Conservation (phyloP, 495 filamentous ascomycete species). For the Daldinia childiae region DNA sequence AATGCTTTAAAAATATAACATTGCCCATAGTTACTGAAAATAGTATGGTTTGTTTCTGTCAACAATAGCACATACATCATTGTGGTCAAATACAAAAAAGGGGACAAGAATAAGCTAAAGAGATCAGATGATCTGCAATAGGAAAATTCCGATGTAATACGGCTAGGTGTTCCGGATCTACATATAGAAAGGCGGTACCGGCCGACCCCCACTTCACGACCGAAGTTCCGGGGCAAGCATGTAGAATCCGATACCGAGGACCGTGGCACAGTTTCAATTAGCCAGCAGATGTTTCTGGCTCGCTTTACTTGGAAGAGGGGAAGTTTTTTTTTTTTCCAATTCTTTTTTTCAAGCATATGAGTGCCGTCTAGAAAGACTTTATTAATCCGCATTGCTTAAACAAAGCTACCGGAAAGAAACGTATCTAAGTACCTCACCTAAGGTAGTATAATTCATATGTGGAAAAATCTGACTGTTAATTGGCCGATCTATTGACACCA, state of each 20-base stretch:
- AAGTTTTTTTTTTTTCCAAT: neutral
- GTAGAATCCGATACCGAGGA: neutral
- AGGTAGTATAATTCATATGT: too few species aligned
- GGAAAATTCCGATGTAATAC: neutral
- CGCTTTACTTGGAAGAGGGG: neutral
- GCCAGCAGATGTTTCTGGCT: neutral
- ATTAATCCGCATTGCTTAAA: too few species aligned
- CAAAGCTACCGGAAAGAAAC: too few species aligned
- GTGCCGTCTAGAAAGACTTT: neutral
- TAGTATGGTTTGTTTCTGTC: neutral
- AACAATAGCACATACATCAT: neutral
- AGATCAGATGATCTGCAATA: neutral
- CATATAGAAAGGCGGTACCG: neutral
- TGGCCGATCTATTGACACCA: too few species aligned
- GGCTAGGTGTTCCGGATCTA: neutral
- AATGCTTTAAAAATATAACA: too few species aligned
- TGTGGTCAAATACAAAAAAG: neutral
- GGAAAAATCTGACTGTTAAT: too few species aligned
- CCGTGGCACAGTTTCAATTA: neutral
- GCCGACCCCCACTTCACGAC: neutral
- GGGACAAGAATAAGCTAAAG: neutral
- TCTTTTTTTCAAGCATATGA: too few species aligned
- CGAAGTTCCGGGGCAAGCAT: neutral
- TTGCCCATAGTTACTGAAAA: neutral
- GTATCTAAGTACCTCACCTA: too few species aligned